Evolutionary conservation across 2,329 filamentous ascomycete species (phyloP).

Genomic region (Lachnellula willkommii): DNA sequence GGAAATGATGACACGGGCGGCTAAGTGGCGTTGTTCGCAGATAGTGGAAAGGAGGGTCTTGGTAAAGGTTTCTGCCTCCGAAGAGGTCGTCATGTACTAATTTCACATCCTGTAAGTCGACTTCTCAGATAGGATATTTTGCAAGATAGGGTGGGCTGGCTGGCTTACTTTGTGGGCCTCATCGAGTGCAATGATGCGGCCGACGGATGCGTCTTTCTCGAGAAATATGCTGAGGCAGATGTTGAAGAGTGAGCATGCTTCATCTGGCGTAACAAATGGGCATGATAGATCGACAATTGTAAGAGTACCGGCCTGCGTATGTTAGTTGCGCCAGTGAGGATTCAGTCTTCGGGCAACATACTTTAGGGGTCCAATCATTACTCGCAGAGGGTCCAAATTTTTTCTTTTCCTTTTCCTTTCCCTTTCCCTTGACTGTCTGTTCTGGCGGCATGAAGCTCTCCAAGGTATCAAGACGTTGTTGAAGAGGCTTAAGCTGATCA

Average conservation of each 20-base stretch:
- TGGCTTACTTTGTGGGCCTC: constrained; percentile 65
- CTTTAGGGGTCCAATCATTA: constrained; percentile 24
- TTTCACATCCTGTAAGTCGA: background rate
- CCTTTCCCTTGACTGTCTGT: too few species aligned
- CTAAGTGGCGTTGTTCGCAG: constrained; percentile 65
- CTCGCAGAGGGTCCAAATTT: constrained; percentile 1
- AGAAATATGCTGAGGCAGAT: constrained; percentile 64
- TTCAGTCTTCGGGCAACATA: background rate
- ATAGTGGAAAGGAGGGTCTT: constrained; percentile 58
- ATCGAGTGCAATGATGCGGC: constrained; percentile 64
- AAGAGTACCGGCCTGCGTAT: constrained; percentile 42
- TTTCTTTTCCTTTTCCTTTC: too few species aligned
- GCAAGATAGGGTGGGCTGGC: background rate
- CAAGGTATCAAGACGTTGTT: constrained; percentile 55
- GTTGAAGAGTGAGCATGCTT: constrained; percentile 67
- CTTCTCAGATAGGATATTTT: background rate
- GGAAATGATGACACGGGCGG: constrained; percentile 61
- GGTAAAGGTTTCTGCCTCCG: too few species aligned
- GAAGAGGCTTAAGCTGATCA: constrained; percentile 50
- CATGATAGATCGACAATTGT: constrained; percentile 70
- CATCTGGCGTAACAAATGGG: constrained; percentile 61
- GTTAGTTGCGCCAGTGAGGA: background rate
- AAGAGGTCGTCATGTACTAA: constrained; percentile 63
- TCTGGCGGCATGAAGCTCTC: constrained; percentile 54
- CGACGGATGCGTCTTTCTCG: constrained; percentile 43